Conservation (phyloP, 768 basidiomycete species). For the Exidia glandulosa region DNA sequence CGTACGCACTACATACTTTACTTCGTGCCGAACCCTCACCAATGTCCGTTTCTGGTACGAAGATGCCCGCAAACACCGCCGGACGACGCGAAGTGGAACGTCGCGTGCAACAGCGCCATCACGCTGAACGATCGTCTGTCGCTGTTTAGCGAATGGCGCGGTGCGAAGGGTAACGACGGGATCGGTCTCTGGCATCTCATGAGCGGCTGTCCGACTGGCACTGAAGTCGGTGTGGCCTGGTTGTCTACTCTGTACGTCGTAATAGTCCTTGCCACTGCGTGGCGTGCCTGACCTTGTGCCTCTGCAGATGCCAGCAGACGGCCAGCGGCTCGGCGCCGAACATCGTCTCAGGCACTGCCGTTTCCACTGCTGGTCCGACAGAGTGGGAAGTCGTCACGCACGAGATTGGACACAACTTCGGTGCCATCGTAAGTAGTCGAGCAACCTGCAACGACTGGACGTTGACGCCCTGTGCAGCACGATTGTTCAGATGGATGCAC, state of each 20-base stretch:
- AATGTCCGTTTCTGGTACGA: slow-evolving; percentile 1
- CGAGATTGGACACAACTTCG: slow-evolving; percentile 82
- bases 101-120: slow-evolving; percentile 40
- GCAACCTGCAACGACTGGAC: background rate
- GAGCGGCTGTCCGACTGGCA: slow-evolving; percentile 73
- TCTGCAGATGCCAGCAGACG: slow-evolving; percentile 41
- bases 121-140: slow-evolving; percentile 64
- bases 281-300: background rate
- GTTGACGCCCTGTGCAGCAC: slow-evolving; percentile 16
- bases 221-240: slow-evolving; percentile 83
- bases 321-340: slow-evolving; percentile 35
- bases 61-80: slow-evolving; percentile 60
- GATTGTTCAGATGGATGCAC: slow-evolving; percentile 62
- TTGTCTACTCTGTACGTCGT: slow-evolving; percentile 57
- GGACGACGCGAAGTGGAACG: slow-evolving; percentile 58
- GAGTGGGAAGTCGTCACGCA: slow-evolving; percentile 81
- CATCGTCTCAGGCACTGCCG: slow-evolving; percentile 68
- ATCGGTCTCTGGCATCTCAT: slow-evolving; percentile 83
- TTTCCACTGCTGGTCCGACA: slow-evolving; percentile 62
- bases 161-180: slow-evolving; percentile 55
- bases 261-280: background rate
- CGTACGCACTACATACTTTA: too few species aligned
- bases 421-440: slow-evolving; percentile 57
- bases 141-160: slow-evolving; percentile 74
- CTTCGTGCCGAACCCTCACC: too few species aligned